phyloP scores from a whole-genome alignment of 129 eudicot genomes.

The Chrysanthemum makinoi region DNA sequence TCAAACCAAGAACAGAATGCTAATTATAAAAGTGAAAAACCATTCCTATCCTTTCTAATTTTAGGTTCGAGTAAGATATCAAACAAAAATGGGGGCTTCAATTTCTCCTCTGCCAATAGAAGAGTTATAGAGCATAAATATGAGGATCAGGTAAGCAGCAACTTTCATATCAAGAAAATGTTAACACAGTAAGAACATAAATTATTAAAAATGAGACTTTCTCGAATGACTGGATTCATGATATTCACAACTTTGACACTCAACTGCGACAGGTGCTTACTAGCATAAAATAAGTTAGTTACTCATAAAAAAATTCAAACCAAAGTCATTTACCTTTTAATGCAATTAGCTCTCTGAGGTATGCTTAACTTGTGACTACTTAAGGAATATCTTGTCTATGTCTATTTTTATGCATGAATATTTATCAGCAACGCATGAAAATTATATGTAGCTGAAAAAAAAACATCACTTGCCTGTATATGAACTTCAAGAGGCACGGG shows the following conservation, averaged over 20 bases:
- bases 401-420: constrained; percentile 11
- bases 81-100: constrained; percentile 1
- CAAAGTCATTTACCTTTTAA: no score
- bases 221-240: no score
- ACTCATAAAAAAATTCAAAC: no score
- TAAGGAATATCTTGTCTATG: neutral
- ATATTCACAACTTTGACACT: neutral
- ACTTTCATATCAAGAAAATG: constrained; percentile 7
- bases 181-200: neutral
- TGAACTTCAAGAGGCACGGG: constrained; percentile 99
- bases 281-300: no score
- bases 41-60: neutral
- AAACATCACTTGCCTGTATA: constrained; percentile 76
- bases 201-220: neutral
- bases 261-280: neutral
- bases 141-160: constrained; percentile 7
- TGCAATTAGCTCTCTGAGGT: no score
- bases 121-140: neutral
- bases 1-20: neutral
- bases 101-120: neutral
- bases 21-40: constrained; percentile 1
- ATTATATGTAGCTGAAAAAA: neutral
- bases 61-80: neutral
- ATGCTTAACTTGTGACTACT: no score
- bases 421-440: constrained; percentile 3